These are phyloP conservation scores for Albifimbria verrucaria DNA, from an alignment of 2,329 filamentous ascomycete genomes.

Conservation along the genomic window DNA sequence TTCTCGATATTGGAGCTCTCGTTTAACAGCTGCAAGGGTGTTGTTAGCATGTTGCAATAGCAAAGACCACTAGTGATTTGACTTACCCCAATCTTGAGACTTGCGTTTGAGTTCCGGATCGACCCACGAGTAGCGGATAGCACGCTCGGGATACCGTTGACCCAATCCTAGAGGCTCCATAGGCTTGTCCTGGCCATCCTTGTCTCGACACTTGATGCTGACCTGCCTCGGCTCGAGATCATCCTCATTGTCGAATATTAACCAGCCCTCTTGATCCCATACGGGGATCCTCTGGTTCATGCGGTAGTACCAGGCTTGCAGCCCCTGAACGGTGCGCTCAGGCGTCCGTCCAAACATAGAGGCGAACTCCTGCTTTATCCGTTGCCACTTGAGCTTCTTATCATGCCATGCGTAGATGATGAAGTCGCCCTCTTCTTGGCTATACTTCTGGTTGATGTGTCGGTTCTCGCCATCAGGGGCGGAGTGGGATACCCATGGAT, in stretches of 20 bases:
- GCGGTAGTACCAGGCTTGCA: constrained; percentile 42
- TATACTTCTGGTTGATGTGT: constrained; percentile 43
- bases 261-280: constrained; percentile 36
- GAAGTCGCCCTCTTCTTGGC: constrained; percentile 39
- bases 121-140: constrained; percentile 44
- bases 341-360: constrained; percentile 33
- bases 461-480: constrained; percentile 32
- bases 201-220: constrained; percentile 37
- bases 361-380: constrained; percentile 36
- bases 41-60: constrained; percentile 13
- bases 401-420: constrained; percentile 43
- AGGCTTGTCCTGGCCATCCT: constrained; percentile 32
- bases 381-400: constrained; percentile 39
- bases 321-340: constrained; percentile 35
- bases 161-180: constrained; percentile 34
- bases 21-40: constrained; percentile 26
- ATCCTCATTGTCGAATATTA: constrained; percentile 36
- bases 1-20: constrained; percentile 31
- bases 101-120: constrained; percentile 32
- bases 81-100: constrained; percentile 39
- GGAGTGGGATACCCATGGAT: constrained; percentile 31
- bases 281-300: constrained; percentile 39
- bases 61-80: background rate
- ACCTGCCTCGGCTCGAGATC: constrained; percentile 33
- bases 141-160: constrained; percentile 45